Evolutionary conservation across 495 filamentous ascomycete genomes (phyloP).

Genomic region (Penicillium roqueforti): DNA sequence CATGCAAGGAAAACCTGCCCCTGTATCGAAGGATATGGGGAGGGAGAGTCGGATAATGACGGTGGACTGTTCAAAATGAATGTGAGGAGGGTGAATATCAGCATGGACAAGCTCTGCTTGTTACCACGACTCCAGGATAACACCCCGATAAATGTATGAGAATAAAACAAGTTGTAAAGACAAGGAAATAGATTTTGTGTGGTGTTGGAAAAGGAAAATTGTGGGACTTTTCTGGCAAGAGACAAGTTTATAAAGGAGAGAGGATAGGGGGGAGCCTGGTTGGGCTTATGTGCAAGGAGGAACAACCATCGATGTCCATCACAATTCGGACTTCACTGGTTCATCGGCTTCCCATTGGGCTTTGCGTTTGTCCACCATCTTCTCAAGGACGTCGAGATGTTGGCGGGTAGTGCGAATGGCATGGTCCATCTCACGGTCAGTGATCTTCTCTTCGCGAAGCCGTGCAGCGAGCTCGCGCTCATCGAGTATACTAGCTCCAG

Average conservation of each 20-base stretch:
- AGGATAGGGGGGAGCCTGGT: not conserved
- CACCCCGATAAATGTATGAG: not conserved
- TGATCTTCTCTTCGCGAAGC: constrained; percentile 67
- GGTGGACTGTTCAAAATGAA: constrained; percentile 9
- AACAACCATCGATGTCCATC: not conserved
- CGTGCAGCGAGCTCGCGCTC: constrained; percentile 39
- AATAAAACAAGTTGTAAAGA: not conserved
- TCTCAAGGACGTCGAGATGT: constrained; percentile 68
- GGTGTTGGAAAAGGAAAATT: not conserved
- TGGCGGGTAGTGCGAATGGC: constrained; percentile 84
- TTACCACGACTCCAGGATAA: not conserved
- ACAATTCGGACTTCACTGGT: constrained; percentile 18
- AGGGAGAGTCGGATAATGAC: constrained; percentile 2
- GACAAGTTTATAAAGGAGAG: not conserved
- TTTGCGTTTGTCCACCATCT: constrained; percentile 59
- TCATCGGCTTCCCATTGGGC: constrained; percentile 11
- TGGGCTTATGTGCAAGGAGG: not conserved
- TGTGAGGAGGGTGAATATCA: not conserved
- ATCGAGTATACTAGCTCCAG: constrained; percentile 22
- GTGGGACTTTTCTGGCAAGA: not conserved
- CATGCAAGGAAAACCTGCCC: constrained; percentile 20
- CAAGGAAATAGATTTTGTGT: constrained; percentile 2
- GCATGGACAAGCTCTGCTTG: constrained; percentile 10
- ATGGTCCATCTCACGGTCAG: constrained; percentile 73
- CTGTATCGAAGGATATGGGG: not conserved